Evolutionary conservation across 495 filamentous ascomycete genomes (phyloP), one percentile per base, ranked within the genome.

Genomic region (Penicillium riverlandense): DNA sequence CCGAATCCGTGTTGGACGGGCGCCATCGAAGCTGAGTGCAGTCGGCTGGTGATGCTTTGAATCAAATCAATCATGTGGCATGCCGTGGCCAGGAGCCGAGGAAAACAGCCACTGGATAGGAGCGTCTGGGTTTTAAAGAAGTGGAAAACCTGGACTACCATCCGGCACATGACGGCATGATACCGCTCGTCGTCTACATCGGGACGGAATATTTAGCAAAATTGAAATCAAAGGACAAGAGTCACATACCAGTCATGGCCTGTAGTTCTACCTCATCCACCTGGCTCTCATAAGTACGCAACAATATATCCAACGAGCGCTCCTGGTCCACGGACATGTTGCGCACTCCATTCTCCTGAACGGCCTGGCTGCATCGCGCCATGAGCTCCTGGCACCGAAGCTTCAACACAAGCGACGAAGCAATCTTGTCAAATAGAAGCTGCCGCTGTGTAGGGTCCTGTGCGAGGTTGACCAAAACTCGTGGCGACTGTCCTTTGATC

Each of bases 141-240:
- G 53, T 74, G 65, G 13, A 70, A 69, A 7, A 52, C 58, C 32
- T 69, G 67, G 37, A 74, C 53, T 29, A 55, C 54, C 36, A 75
- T 48, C 10, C 60, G 64, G 14, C 59, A 66, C 22, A 61, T 45
- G 6, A 44, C 51, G 0, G 58, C 52, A 12, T 67, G 48, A 7
- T 71, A 57, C n/a, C 49, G 48, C 29, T 69, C 61, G 37, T 67
- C 54, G 32, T 57, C 62, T 66, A 22, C 22, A 22, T 22, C 4
- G 2, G 4, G 2, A 4, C 2, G 3, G 22, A 22, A 4, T 22
- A 22, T 22, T 22, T 4, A 22, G 22, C 2, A 22, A 22, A 22
- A 22, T 4, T 22, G 22, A 4, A 22, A 22, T 0, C 2, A 4
- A 22, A 22, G 22, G 22, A 22, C 22, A 22, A 22, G 22, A 22